phyloP scores from a whole-genome alignment of 208 protist genomes.

The Porcisia hertigi region DNA sequence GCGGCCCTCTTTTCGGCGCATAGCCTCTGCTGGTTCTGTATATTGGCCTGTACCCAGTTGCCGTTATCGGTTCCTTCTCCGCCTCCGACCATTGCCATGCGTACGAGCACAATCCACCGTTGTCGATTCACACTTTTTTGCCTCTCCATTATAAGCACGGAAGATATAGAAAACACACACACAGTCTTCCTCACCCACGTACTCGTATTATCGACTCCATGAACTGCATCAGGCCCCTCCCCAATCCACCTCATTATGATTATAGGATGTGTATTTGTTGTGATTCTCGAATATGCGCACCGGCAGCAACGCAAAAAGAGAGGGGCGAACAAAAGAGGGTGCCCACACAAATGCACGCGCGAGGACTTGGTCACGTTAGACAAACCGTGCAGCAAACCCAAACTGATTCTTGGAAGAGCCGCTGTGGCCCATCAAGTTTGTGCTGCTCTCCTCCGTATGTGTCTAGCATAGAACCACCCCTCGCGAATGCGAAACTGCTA shows the following conservation, averaged over 20 bases:
- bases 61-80: no score
- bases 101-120: no score
- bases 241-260: background rate
- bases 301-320: background rate
- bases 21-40: no score
- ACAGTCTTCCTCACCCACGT: background rate
- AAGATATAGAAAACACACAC: background rate
- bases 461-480: background rate
- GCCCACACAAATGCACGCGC: background rate
- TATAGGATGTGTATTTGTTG: no score
- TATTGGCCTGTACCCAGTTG: no score
- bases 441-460: background rate
- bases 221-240: background rate
- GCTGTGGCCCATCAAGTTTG: background rate
- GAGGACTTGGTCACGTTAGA: background rate
- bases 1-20: no score
- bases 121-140: no score
- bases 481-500: background rate
- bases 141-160: no score
- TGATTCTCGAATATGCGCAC: no score
- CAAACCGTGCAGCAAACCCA: background rate
- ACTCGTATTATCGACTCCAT: background rate
- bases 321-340: no score
- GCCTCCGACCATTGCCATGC: no score
- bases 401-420: background rate